Percentiles rank a stretch among this genome's conserved stretches.
Evolutionary conservation across 352 stramenopile species (phyloP).

Genomic region (Globisporangium heterothallicum): DNA sequence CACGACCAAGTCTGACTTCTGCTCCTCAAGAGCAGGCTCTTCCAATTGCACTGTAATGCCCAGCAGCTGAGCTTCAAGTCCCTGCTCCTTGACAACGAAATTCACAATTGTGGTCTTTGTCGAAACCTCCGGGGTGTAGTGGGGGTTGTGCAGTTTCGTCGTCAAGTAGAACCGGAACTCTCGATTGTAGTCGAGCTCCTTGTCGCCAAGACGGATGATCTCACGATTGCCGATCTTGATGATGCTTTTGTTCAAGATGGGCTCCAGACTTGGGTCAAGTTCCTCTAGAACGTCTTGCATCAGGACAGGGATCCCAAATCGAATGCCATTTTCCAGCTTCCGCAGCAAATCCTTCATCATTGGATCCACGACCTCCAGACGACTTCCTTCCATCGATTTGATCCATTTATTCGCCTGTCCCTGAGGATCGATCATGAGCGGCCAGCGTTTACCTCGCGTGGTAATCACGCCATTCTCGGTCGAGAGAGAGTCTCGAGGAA

Average conservation of each 20-base stretch:
- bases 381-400: slow-evolving; percentile 88
- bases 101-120: slow-evolving; percentile 97
- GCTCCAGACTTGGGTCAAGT: slow-evolving; percentile 92
- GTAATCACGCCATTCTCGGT: slow-evolving; percentile 97
- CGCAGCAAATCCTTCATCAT: slow-evolving; percentile 94
- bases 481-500: slow-evolving; percentile 90
- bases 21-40: slow-evolving; percentile 91
- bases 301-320: slow-evolving; percentile 90
- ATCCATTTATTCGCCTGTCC: slow-evolving; percentile 97
- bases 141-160: slow-evolving; percentile 95
- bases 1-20: slow-evolving; percentile 91
- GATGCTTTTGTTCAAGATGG: slow-evolving; percentile 92
- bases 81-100: slow-evolving; percentile 95
- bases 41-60: slow-evolving; percentile 93
- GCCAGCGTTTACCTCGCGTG: slow-evolving; percentile 90
- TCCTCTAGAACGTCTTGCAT: slow-evolving; percentile 96
- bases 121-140: slow-evolving; percentile 93
- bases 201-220: slow-evolving; percentile 92
- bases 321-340: slow-evolving; percentile 92
- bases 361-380: slow-evolving; percentile 90
- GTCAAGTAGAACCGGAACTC: slow-evolving; percentile 95
- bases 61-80: slow-evolving; percentile 92
- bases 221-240: slow-evolving; percentile 93
- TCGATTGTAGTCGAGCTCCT: slow-evolving; percentile 93
- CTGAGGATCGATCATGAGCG: slow-evolving; percentile 97